Percentiles rank a stretch among this genome's conserved stretches.
These are phyloP conservation scores for Cutaneotrichosporon dermatis DNA, from an alignment of 1,284 basidiomycete genomes.

Conservation along the genomic window DNA sequence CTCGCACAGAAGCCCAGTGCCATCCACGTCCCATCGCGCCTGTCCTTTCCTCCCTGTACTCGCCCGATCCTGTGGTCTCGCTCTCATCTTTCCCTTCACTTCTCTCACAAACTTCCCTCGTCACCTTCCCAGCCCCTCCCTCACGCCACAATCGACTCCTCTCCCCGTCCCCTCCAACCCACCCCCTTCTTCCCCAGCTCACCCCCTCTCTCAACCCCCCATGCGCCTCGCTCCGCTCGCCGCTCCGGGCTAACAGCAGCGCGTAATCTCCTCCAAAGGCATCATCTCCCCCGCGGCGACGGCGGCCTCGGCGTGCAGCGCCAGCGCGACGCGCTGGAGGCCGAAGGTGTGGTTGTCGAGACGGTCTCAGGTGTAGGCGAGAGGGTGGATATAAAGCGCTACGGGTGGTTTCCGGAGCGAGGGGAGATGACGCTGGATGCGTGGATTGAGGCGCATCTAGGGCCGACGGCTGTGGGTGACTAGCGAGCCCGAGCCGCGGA, in stretches of 20 bases:
- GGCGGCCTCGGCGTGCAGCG: conserved; percentile 62
- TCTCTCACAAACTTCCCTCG: too few species aligned
- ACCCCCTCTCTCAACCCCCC: too few species aligned
- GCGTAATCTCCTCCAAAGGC: conserved; percentile 45
- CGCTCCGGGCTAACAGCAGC: conserved; percentile 19
- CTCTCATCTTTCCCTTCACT: too few species aligned
- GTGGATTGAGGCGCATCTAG: conserved; percentile 9
- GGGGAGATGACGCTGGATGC: conserved; percentile 15
- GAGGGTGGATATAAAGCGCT: conserved; percentile 54
- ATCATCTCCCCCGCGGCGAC: conserved; percentile 71
- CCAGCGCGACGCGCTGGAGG: conserved; percentile 62
- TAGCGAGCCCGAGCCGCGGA: not conserved
- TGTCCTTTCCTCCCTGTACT: too few species aligned
- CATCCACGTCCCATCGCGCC: too few species aligned
- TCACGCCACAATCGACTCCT: too few species aligned
- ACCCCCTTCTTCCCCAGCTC: too few species aligned
- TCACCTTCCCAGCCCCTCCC: too few species aligned
- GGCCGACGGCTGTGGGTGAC: not conserved
- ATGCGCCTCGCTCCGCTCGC: too few species aligned
- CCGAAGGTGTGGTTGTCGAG: conserved; percentile 65
- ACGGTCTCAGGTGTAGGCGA: conserved; percentile 48
- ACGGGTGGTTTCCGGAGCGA: conserved; percentile 60
- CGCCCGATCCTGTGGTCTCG: too few species aligned
- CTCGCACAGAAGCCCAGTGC: too few species aligned
- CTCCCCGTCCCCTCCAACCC: too few species aligned